Evolutionary conservation across 1,139 yeast genomes (phyloP).

Genomic region (Pneumocystis sp.): DNA sequence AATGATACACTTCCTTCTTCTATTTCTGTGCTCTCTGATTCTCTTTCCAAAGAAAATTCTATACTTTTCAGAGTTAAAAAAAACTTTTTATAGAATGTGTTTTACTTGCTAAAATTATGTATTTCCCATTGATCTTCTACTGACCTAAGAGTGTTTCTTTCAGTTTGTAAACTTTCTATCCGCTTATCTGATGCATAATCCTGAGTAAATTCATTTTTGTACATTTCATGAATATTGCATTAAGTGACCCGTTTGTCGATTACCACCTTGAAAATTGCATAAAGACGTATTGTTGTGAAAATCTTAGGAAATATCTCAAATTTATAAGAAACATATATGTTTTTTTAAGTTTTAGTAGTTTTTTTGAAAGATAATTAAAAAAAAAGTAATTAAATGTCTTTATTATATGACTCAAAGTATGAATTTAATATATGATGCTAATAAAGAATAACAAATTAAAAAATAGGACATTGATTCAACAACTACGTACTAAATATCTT

Average conservation of each 20-base stretch:
- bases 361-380: slow-evolving; percentile 14
- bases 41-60: background rate
- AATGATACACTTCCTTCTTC: background rate
- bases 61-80: background rate
- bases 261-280: background rate
- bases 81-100: no score
- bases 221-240: background rate
- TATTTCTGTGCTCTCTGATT: background rate
- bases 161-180: background rate
- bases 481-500: slow-evolving; percentile 13
- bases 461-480: slow-evolving; percentile 5
- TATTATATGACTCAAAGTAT: slow-evolving; percentile 2
- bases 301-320: background rate
- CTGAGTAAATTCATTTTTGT: background rate
- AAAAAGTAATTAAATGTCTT: background rate
- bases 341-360: background rate
- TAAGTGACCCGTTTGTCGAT: background rate
- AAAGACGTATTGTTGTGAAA: background rate
- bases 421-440: background rate
- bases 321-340: background rate
- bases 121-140: background rate
- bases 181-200: background rate
- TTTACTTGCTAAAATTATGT: background rate
- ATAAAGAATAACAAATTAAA: background rate
- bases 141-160: background rate